Percentiles rank a stretch among this genome's conserved stretches.
phyloP scores from a whole-genome alignment of 352 stramenopile species.

The Phytophthora ramorum region DNA sequence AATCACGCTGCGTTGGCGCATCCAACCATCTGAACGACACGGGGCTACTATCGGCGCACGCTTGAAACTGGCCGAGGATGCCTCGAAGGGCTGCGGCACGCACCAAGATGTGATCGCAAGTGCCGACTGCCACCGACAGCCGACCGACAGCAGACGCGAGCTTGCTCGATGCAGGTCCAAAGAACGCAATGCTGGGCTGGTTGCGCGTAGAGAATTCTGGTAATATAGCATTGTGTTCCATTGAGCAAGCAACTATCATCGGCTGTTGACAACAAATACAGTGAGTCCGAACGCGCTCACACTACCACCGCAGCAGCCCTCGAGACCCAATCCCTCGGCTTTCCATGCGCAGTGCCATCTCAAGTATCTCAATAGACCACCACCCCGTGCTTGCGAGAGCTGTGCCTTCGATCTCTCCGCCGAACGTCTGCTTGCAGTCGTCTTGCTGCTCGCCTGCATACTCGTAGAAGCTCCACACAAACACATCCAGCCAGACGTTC shows the following conservation, averaged over 20 bases:
- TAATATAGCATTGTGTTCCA: slow-evolving; percentile 8
- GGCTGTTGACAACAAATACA: slow-evolving; percentile 1
- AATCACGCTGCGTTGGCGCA: slow-evolving; percentile 17
- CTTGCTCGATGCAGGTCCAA: background rate
- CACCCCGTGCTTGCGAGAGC: slow-evolving; percentile 58
- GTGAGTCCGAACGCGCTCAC: background rate
- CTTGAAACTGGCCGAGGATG: slow-evolving; percentile 9
- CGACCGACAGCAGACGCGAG: background rate
- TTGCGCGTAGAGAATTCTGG: background rate
- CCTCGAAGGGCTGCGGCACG: background rate
- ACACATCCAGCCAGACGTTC: slow-evolving; percentile 75
- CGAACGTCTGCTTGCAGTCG: slow-evolving; percentile 65
- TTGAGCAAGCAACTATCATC: background rate
- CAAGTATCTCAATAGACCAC: slow-evolving; percentile 80
- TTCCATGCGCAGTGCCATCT: slow-evolving; percentile 72
- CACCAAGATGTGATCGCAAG: slow-evolving; percentile 14
- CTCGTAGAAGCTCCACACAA: slow-evolving; percentile 74
- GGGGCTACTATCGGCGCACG: slow-evolving; percentile 8
- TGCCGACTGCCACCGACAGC: background rate
- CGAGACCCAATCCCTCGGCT: slow-evolving; percentile 51
- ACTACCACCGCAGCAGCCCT: slow-evolving; percentile 41
- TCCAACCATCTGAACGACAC: slow-evolving; percentile 21
- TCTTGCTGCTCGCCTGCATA: slow-evolving; percentile 43
- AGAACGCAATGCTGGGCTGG: background rate
- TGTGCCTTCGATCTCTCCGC: slow-evolving; percentile 65